Evolutionary conservation across 768 basidiomycete species (phyloP).

Genomic region (Pleurotus salmoneostramineus): DNA sequence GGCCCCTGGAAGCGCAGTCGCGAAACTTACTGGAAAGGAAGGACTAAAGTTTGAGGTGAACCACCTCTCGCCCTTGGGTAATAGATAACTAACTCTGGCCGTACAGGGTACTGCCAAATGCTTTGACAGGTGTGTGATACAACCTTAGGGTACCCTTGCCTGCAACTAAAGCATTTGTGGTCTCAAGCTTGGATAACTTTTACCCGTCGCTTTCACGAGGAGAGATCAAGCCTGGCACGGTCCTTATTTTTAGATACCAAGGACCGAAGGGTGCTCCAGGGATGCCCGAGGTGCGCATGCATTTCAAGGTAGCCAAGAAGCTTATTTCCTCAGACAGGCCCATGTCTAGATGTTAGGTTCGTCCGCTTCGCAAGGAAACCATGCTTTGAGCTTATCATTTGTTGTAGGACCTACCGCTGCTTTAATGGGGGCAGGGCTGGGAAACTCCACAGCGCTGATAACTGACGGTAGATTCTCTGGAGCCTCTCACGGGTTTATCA

Average conservation of each 20-base stretch:
- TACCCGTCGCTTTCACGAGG: conserved; percentile 71
- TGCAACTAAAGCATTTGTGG: neutral
- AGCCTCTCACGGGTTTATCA: conserved; percentile 55
- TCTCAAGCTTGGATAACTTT: conserved; percentile 56
- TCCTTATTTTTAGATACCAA: conserved; percentile 83
- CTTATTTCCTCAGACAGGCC: neutral
- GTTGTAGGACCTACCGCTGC: conserved; percentile 74
- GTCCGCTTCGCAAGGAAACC: conserved; percentile 27
- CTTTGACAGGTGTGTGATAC: conserved; percentile 56
- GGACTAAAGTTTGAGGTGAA: conserved; percentile 76
- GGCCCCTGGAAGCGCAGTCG: conserved; percentile 82
- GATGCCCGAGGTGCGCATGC: conserved; percentile 67
- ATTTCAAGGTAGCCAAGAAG: neutral
- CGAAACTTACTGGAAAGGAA: conserved; percentile 93
- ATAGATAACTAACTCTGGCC: conserved; percentile 1
- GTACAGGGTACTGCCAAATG: conserved; percentile 69
- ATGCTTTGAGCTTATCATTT: neutral
- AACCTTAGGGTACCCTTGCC: neutral
- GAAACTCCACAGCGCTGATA: conserved; percentile 73
- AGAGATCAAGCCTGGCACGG: conserved; percentile 71
- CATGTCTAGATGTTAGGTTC: conserved; percentile 21
- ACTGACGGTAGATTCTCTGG: conserved; percentile 92
- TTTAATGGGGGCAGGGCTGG: conserved; percentile 80
- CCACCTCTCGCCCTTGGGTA: neutral
- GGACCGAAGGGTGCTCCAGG: conserved; percentile 91